Evolutionary conservation across 495 filamentous ascomycete genomes (phyloP), one percentile per base, ranked within the genome.

Genomic region (Aeminium ludgeri): DNA sequence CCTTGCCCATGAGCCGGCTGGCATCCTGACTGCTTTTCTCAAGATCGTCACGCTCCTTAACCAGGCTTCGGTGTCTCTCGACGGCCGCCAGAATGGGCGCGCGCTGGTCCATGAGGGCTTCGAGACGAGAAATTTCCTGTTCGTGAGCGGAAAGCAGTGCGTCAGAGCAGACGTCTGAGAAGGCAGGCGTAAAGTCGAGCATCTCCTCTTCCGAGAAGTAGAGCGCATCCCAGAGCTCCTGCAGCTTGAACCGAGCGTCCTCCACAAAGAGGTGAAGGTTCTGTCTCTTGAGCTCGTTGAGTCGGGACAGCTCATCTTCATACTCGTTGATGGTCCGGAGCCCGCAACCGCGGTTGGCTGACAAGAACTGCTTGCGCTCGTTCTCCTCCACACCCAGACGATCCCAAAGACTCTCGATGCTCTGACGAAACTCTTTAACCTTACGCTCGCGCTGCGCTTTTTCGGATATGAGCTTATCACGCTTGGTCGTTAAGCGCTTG

Each of bases 171-270:
- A 78, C 76, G 51, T 82, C 79, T 0, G 84, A 91, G 55, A 93
- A 93, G 1, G 85, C 86, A 2, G 91, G 87, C 3, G 86, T 84
- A 46, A 96, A 99, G 44, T 95, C 86, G 40, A 93, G 68, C 82
- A 94, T 95, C 57, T 99, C 89, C 52, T 95, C 87, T 57, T 99
- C 89, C 0, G 85, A 93, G 55, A 86, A 84, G 60, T 85, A 96
- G 3, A 99, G 64, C 6, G 71, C 65, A 55, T 96, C 87, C 89
- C 89, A 99, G 1, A 99, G 72, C 51, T 89, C 86, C 54, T 91
- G 85, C 10, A 99, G 69, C 44, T 80, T 80, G 63, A 68, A 80
- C 30, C 91, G 74, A 13, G 87, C 81, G 63, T 95, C 86, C 52
- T 95, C 87, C 17, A 99, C 82, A 51, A 96, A 96, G 1, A 94